These are phyloP conservation scores for Gossypium davidsonii DNA, from an alignment of 441 rosid genomes.

Conservation along the genomic window DNA sequence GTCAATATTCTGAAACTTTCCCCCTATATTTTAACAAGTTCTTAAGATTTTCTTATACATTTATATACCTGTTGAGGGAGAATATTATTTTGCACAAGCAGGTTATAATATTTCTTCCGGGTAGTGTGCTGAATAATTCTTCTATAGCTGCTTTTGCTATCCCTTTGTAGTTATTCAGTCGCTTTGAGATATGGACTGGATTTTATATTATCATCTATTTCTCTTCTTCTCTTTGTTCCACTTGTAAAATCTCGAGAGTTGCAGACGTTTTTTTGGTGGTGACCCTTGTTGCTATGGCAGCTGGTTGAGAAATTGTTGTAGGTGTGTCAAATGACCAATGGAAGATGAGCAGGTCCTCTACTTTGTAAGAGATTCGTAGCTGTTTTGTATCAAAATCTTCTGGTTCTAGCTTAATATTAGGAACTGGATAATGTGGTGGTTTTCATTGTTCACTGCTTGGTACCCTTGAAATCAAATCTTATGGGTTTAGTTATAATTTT, in stretches of 20 bases:
- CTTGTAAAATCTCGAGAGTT: slow-evolving; percentile 21
- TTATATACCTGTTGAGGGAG: background rate
- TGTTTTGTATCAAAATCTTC: slow-evolving; percentile 11
- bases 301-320: slow-evolving; percentile 20
- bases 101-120: background rate
- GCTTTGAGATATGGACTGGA: slow-evolving; percentile 7
- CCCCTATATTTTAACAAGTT: background rate
- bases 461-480: slow-evolving; percentile 19
- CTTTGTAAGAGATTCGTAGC: slow-evolving; percentile 11
- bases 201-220: slow-evolving; percentile 9
- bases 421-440: slow-evolving; percentile 12
- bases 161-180: slow-evolving; percentile 5
- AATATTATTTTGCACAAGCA: background rate
- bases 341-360: slow-evolving; percentile 21
- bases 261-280: slow-evolving; percentile 24
- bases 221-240: slow-evolving; percentile 15
- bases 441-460: slow-evolving; percentile 15
- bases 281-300: slow-evolving; percentile 18
- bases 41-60: background rate
- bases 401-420: slow-evolving; percentile 20
- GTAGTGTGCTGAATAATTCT: background rate
- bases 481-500: background rate
- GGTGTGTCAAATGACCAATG: slow-evolving; percentile 13
- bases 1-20: background rate
- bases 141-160: slow-evolving; percentile 4